A percentile compares a stretch with the other conserved stretches of the same genome.
These are phyloP conservation scores for Claviceps africana DNA, from an alignment of 2,329 filamentous ascomycete genomes.

Conservation along the genomic window DNA sequence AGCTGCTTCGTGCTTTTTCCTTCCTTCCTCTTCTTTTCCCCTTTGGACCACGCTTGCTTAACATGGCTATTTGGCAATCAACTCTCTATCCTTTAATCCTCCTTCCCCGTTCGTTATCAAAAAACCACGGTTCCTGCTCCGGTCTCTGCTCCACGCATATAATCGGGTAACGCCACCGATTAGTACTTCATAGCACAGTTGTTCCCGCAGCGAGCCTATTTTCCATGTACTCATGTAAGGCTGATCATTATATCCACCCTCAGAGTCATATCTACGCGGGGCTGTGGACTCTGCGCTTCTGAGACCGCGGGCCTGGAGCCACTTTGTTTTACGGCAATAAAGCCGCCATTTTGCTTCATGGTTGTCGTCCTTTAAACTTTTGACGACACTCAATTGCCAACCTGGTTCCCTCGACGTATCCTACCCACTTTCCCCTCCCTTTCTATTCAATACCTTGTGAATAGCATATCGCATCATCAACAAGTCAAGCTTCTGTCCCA, in stretches of 20 bases:
- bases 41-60: background rate
- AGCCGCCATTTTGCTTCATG: background rate
- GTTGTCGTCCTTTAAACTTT: background rate
- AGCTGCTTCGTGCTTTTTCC: background rate
- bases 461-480: background rate
- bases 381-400: background rate
- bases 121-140: background rate
- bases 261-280: background rate
- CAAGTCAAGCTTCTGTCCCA: background rate
- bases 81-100: background rate
- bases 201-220: background rate
- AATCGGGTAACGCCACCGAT: background rate
- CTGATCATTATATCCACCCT: slow-evolving; percentile 3
- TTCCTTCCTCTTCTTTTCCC: background rate
- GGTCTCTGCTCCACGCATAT: background rate
- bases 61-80: background rate
- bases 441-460: background rate
- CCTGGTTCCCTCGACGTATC: background rate
- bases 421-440: background rate
- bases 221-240: background rate
- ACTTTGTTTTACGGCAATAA: background rate
- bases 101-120: background rate
- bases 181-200: background rate
- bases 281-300: background rate
- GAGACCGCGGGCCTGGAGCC: background rate